Percentiles rank a stretch among this genome's conserved stretches.
Evolutionary conservation across 495 filamentous ascomycete species (phyloP).

Genomic region (Penicillium macrosclerotiorum): DNA sequence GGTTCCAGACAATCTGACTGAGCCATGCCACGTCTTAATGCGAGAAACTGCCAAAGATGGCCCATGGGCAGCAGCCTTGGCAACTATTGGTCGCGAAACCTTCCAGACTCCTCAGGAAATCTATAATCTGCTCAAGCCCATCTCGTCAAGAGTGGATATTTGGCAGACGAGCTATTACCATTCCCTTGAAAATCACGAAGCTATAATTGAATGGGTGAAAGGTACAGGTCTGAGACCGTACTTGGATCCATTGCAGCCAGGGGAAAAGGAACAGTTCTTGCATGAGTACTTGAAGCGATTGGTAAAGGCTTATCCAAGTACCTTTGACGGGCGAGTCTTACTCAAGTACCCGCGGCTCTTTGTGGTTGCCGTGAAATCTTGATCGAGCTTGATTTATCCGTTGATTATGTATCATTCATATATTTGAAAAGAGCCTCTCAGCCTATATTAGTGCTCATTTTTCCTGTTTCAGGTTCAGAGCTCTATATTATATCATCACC

Average conservation of each 20-base stretch:
- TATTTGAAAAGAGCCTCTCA: too few species aligned
- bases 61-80: constrained; percentile 35
- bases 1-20: constrained; percentile 49
- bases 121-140: constrained; percentile 45
- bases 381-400: too few species aligned
- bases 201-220: constrained; percentile 57
- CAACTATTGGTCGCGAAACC: constrained; percentile 40
- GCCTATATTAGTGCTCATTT: too few species aligned
- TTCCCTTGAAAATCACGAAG: constrained; percentile 40
- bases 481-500: too few species aligned
- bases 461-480: too few species aligned
- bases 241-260: constrained; percentile 35
- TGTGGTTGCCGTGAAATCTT: constrained; percentile 44
- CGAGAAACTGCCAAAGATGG: constrained; percentile 36
- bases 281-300: constrained; percentile 38
- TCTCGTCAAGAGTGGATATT: constrained; percentile 40
- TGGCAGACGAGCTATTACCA: constrained; percentile 55
- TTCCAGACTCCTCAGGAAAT: constrained; percentile 45
- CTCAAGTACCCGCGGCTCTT: constrained; percentile 48
- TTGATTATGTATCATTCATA: too few species aligned
- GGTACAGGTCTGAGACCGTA: constrained; percentile 53
- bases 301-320: constrained; percentile 32
- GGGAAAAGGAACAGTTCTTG: constrained; percentile 39
- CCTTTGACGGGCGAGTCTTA: constrained; percentile 44
- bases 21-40: constrained; percentile 51